phyloP scores from a whole-genome alignment of 192 early-diverging fungal genomes.

The Chytriomyces sp. region DNA sequence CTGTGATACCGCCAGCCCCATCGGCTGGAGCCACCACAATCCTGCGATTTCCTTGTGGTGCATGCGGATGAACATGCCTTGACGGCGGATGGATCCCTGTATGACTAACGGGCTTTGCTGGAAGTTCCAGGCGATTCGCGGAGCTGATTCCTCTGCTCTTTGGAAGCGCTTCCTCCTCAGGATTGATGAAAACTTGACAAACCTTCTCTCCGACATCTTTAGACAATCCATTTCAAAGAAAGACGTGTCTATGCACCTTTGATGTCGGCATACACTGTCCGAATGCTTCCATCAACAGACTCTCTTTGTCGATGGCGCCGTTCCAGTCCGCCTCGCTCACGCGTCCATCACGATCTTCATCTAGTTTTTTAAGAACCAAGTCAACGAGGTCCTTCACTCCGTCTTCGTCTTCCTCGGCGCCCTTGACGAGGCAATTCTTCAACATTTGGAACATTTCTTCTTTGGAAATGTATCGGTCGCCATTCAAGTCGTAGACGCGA shows the following conservation, averaged over 20 bases:
- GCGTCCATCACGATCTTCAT: slow-evolving; percentile 61
- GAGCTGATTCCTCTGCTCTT: slow-evolving; percentile 6
- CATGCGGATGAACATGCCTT: slow-evolving; percentile 19
- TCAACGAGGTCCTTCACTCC: slow-evolving; percentile 67
- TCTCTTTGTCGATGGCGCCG: slow-evolving; percentile 57
- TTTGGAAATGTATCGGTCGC: slow-evolving; percentile 64
- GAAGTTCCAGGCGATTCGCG: slow-evolving; percentile 3
- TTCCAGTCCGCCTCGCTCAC: slow-evolving; percentile 62
- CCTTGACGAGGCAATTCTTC: slow-evolving; percentile 59
- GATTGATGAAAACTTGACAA: not conserved
- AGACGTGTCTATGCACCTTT: slow-evolving; percentile 20
- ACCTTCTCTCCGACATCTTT: too few species aligned
- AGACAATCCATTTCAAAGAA: too few species aligned
- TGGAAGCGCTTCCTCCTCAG: slow-evolving; percentile 18
- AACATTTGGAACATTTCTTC: slow-evolving; percentile 71
- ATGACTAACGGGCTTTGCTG: slow-evolving; percentile 8
- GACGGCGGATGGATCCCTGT: not conserved
- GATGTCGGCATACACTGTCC: slow-evolving; percentile 58
- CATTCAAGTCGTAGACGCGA: slow-evolving; percentile 65
- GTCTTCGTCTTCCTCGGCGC: slow-evolving; percentile 63
- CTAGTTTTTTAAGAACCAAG: slow-evolving; percentile 60
- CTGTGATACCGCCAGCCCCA: not conserved
- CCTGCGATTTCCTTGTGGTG: not conserved
- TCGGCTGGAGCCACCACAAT: not conserved
- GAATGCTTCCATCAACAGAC: slow-evolving; percentile 61